Percentiles rank a stretch among this genome's conserved stretches.
These are phyloP conservation scores for Xylariaceae sp. DNA, from an alignment of 2,329 filamentous ascomycete species.

Conservation along the genomic window DNA sequence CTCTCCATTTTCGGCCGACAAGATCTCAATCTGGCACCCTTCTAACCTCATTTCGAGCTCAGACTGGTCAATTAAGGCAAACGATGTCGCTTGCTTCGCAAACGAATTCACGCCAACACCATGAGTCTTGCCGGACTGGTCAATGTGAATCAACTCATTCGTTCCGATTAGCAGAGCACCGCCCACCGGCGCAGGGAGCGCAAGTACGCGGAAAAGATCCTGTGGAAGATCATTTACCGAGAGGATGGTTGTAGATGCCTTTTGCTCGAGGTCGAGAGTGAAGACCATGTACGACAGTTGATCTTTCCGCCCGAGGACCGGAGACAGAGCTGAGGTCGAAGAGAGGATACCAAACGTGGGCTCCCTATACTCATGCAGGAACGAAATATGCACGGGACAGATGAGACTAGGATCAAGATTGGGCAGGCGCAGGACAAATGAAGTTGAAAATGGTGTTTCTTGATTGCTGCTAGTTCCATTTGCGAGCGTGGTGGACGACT, in stretches of 20 bases:
- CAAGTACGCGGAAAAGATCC: slow-evolving; percentile 76
- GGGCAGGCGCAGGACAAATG: slow-evolving; percentile 87
- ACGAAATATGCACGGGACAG: slow-evolving; percentile 85
- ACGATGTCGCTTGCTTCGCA: slow-evolving; percentile 74
- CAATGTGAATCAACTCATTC: slow-evolving; percentile 91
- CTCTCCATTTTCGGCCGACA: slow-evolving; percentile 74
- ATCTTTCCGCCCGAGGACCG: slow-evolving; percentile 76
- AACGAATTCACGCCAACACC: slow-evolving; percentile 91
- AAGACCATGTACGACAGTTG: slow-evolving; percentile 89
- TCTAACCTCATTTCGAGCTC: slow-evolving; percentile 75
- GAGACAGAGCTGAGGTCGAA: slow-evolving; percentile 67
- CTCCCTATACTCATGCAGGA: slow-evolving; percentile 94
- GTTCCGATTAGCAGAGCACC: slow-evolving; percentile 80
- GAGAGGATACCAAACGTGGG: slow-evolving; percentile 94
- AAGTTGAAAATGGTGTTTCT: slow-evolving; percentile 76
- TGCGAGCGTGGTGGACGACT: slow-evolving; percentile 37
- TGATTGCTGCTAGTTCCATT: slow-evolving; percentile 45
- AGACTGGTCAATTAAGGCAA: slow-evolving; percentile 81
- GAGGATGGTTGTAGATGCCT: slow-evolving; percentile 85
- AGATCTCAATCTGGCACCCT: slow-evolving; percentile 67
- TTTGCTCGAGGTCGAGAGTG: slow-evolving; percentile 88
- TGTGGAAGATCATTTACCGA: slow-evolving; percentile 81
- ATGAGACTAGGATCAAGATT: slow-evolving; percentile 81
- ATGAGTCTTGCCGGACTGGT: slow-evolving; percentile 90
- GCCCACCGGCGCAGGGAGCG: slow-evolving; percentile 79